Percentiles rank a stretch among this genome's conserved stretches.
Evolutionary conservation across 768 basidiomycete genomes (phyloP).

Genomic region (Trametes villosa): DNA sequence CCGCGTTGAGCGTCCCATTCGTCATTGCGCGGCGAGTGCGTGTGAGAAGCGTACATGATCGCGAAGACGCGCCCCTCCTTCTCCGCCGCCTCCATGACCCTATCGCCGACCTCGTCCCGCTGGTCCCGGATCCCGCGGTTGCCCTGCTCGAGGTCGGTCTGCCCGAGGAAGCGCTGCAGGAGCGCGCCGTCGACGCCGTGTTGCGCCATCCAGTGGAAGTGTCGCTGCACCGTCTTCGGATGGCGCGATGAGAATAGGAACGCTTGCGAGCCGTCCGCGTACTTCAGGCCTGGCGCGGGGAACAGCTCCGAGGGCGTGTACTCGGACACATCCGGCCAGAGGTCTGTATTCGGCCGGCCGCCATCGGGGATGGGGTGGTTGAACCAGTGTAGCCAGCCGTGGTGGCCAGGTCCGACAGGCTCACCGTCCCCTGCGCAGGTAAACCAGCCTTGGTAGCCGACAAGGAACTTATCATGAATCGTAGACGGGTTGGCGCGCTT

Average conservation of each 20-base stretch:
- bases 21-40: not conserved
- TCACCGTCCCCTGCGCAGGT: conserved; percentile 38
- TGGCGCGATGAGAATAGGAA: conserved; percentile 81
- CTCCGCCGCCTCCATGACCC: conserved; percentile 78
- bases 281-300: conserved; percentile 66
- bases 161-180: conserved; percentile 74
- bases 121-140: conserved; percentile 62
- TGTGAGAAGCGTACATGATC: conserved; percentile 64
- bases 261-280: conserved; percentile 58
- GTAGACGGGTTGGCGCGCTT: conserved; percentile 66
- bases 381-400: conserved; percentile 90
- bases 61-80: conserved; percentile 80
- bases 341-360: conserved; percentile 72
- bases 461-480: conserved; percentile 82
- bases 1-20: not conserved
- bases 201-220: conserved; percentile 85
- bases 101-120: conserved; percentile 75
- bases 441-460: conserved; percentile 89
- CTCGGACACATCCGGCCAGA: conserved; percentile 79
- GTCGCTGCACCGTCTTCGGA: conserved; percentile 71
- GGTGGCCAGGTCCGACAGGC: conserved; percentile 66
- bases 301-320: conserved; percentile 75
- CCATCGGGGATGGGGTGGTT: conserved; percentile 67
- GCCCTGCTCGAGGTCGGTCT: conserved; percentile 60
- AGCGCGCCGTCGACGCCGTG: conserved; percentile 83